phyloP scores from a whole-genome alignment of 2,329 filamentous ascomycete genomes.

The Fusarium verrucosum region DNA sequence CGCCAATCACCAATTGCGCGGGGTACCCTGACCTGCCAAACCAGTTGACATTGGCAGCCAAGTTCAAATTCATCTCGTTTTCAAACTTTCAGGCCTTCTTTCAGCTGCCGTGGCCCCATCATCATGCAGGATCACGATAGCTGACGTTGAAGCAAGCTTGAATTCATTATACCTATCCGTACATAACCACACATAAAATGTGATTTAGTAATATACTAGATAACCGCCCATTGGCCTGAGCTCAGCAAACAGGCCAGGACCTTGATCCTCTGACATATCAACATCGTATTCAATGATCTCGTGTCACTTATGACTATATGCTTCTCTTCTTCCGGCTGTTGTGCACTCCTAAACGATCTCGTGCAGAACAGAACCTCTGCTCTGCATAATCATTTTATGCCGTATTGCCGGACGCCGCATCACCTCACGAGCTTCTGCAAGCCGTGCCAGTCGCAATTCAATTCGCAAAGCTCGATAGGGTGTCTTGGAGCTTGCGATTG shows the following conservation, averaged over 20 bases:
- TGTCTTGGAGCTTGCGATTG: constrained; percentile 21
- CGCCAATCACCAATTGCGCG: constrained; percentile 23
- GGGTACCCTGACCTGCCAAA: constrained; percentile 19
- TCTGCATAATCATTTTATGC: constrained; percentile 21
- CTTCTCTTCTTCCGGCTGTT: constrained; percentile 12
- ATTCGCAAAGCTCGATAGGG: constrained; percentile 15
- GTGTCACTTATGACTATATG: constrained; percentile 34
- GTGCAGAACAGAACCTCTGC: neutral
- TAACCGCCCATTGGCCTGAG: no score
- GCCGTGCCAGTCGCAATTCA: constrained; percentile 5
- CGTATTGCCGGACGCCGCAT: constrained; percentile 20
- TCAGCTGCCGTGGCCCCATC: constrained; percentile 13
- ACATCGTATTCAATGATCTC: constrained; percentile 42
- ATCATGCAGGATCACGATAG: neutral
- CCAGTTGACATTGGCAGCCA: neutral
- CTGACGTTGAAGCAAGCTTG: constrained; percentile 10
- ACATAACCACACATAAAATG: no score
- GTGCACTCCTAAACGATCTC: constrained; percentile 3
- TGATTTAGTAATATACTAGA: no score
- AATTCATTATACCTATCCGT: neutral
- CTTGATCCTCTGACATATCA: constrained; percentile 14
- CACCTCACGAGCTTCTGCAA: constrained; percentile 1
- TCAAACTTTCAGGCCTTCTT: constrained; percentile 25
- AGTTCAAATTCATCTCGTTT: constrained; percentile 2
- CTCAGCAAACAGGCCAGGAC: constrained; percentile 8